Percentiles rank a stretch among this genome's conserved stretches.
phyloP scores from a whole-genome alignment of 2,329 filamentous ascomycete species.

The Diplocarpon mali region DNA sequence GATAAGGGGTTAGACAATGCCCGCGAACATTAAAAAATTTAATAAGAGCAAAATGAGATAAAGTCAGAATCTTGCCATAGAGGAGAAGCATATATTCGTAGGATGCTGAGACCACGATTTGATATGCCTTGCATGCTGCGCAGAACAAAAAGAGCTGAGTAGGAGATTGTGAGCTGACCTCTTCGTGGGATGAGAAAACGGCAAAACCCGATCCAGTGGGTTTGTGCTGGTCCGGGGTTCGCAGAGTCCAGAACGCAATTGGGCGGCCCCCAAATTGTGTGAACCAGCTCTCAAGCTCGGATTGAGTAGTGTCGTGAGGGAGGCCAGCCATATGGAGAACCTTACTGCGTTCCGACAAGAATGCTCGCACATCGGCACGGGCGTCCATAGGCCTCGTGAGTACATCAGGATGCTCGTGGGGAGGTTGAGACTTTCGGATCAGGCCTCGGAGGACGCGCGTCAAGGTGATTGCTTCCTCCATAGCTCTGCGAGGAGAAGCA shows the following conservation, averaged over 20 bases:
- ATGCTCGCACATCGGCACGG: conserved; percentile 88
- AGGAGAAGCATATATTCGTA: conserved; percentile 25
- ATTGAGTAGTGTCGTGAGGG: conserved; percentile 96
- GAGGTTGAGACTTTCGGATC: conserved; percentile 90
- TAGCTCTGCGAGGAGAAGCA: conserved; percentile 86
- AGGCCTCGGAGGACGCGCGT: conserved; percentile 84
- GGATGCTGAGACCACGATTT: conserved; percentile 20
- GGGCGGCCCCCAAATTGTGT: conserved; percentile 96
- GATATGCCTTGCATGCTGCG: conserved; percentile 18
- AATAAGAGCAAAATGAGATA: conserved; percentile 14
- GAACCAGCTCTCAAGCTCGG: conserved; percentile 98
- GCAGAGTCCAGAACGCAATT: conserved; percentile 97
- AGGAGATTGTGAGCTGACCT: conserved; percentile 46
- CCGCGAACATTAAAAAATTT: conserved; percentile 25
- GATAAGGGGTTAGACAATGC: conserved; percentile 26
- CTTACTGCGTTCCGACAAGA: conserved; percentile 92
- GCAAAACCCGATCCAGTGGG: conserved; percentile 98
- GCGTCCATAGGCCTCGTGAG: conserved; percentile 94
- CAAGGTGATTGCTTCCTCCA: conserved; percentile 94
- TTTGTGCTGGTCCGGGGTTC: conserved; percentile 97
- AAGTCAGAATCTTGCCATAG: conserved; percentile 21
- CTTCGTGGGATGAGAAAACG: conserved; percentile 97
- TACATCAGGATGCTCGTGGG: conserved; percentile 89
- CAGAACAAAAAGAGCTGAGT: conserved; percentile 22
- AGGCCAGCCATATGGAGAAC: conserved; percentile 96